A percentile compares a stretch with the other conserved stretches of the same genome.
phyloP scores from a whole-genome alignment of 2,329 filamentous ascomycete species.

The Blastomyces silverae region DNA sequence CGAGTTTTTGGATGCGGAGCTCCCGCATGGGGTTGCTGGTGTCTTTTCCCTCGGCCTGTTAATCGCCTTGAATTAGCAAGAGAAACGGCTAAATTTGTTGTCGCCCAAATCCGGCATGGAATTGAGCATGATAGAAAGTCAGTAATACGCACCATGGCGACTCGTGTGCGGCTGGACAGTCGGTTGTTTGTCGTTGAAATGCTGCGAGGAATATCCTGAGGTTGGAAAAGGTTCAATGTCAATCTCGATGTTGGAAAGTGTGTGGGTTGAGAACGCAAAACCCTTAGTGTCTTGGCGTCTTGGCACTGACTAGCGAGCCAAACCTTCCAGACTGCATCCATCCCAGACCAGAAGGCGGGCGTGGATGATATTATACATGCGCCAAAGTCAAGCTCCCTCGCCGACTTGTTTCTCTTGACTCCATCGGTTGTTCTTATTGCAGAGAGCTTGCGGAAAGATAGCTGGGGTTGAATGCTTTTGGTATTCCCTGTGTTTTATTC shows the following conservation, averaged over 20 bases:
- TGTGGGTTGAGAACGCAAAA: constrained; percentile 32
- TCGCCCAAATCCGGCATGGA: constrained; percentile 11
- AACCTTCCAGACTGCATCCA: constrained; percentile 17
- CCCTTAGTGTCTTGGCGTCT: constrained; percentile 36
- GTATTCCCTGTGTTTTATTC: not conserved
- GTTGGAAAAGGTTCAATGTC: constrained; percentile 10
- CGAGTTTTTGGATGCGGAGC: constrained; percentile 98
- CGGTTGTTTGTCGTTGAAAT: constrained; percentile 26
- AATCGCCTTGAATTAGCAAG: constrained; percentile 24
- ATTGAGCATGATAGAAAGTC: constrained; percentile 18
- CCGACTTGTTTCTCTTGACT: not conserved
- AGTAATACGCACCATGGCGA: constrained; percentile 45
- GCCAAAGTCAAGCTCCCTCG: not conserved
- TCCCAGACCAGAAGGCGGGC: not conserved
- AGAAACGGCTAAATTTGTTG: too few species aligned
- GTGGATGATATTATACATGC: not conserved
- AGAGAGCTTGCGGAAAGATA: not conserved
- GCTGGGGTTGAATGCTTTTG: not conserved
- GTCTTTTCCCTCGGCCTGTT: constrained; percentile 61
- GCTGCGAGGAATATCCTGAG: constrained; percentile 10
- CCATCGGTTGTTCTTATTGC: not conserved
- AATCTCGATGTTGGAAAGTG: constrained; percentile 11
- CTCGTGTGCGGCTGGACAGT: constrained; percentile 36
- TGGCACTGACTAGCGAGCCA: constrained; percentile 29
- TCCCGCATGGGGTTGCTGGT: constrained; percentile 99